phyloP scores from a whole-genome alignment of 768 basidiomycete species.

The Serendipita indica region DNA sequence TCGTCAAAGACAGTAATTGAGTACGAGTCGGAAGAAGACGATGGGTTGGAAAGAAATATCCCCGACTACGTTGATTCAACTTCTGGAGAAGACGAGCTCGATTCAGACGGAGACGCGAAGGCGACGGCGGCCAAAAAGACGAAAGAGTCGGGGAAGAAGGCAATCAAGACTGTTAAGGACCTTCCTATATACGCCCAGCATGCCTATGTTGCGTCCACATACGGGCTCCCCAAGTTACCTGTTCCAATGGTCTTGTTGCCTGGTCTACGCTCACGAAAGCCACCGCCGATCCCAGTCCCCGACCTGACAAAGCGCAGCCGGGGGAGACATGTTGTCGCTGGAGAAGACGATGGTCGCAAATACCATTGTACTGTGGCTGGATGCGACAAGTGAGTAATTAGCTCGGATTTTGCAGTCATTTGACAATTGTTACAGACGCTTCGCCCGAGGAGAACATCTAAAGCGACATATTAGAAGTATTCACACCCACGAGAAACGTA shows the following conservation, averaged over 20 bases:
- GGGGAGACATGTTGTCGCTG: conserved; percentile 20
- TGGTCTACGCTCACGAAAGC: conserved; percentile 12
- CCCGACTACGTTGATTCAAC: not conserved
- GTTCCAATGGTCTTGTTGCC: conserved; percentile 6
- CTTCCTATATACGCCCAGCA: conserved; percentile 1
- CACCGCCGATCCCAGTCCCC: conserved; percentile 18
- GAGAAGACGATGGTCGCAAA: not conserved
- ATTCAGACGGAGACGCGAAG: not conserved
- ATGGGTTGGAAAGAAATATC: not conserved
- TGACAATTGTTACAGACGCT: conserved; percentile 29
- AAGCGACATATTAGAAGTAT: conserved; percentile 81
- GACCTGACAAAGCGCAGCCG: conserved; percentile 21
- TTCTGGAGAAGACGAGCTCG: not conserved
- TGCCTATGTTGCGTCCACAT: conserved; percentile 2
- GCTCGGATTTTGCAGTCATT: not conserved
- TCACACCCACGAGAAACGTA: conserved; percentile 87
- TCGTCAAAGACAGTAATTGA: not conserved
- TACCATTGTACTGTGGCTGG: conserved; percentile 10
- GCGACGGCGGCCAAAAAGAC: not conserved
- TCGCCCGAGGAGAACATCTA: conserved; percentile 77
- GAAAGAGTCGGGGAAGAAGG: not conserved
- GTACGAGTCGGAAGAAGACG: conserved; percentile 3
- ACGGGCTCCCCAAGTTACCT: not conserved
- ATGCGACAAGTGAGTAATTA: conserved; percentile 9
- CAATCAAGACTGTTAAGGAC: not conserved